Evolutionary conservation across 108 stramenopile species (phyloP).

Genomic region (Epithemia pelagica): DNA sequence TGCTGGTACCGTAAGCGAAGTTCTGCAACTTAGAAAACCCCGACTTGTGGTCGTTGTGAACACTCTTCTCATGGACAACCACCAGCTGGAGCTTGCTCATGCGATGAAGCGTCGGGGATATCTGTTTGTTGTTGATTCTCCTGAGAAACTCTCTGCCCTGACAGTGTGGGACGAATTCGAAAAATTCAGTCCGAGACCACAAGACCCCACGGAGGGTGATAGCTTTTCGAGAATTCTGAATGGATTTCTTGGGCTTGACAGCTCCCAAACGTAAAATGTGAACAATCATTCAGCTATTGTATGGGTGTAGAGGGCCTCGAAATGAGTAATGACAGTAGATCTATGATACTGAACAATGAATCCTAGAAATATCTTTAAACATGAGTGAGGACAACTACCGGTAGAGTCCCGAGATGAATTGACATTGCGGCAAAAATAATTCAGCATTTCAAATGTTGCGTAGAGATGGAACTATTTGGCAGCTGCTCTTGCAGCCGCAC

Average conservation of each 20-base stretch:
- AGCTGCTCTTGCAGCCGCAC: constrained; percentile 9
- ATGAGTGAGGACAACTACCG: too few relatives aligned
- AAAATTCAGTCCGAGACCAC: constrained; percentile 21
- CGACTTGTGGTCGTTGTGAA: constrained; percentile 84
- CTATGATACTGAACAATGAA: too few relatives aligned
- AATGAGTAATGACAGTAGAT: too few relatives aligned
- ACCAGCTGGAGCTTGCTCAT: constrained; percentile 87
- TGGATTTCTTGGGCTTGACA: constrained; percentile 28
- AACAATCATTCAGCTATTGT: too few relatives aligned
- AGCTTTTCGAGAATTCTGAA: constrained; percentile 34
- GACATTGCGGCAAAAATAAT: too few relatives aligned
- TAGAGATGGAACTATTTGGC: too few relatives aligned
- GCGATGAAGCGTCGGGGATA: constrained; percentile 67
- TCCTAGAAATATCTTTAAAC: too few relatives aligned
- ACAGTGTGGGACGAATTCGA: constrained; percentile 32
- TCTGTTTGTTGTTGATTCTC: constrained; percentile 42
- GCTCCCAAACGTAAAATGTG: too few relatives aligned
- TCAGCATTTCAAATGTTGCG: too few relatives aligned
- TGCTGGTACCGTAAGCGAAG: constrained; percentile 91
- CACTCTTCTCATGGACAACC: constrained; percentile 88
- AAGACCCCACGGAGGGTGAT: constrained; percentile 23
- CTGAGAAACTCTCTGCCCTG: constrained; percentile 12
- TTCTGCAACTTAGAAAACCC: constrained; percentile 37
- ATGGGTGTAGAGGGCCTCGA: too few relatives aligned
- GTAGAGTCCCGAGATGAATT: too few relatives aligned